Evolutionary conservation across 495 filamentous ascomycete species (phyloP).

Genomic region (Cercophora scortea): DNA sequence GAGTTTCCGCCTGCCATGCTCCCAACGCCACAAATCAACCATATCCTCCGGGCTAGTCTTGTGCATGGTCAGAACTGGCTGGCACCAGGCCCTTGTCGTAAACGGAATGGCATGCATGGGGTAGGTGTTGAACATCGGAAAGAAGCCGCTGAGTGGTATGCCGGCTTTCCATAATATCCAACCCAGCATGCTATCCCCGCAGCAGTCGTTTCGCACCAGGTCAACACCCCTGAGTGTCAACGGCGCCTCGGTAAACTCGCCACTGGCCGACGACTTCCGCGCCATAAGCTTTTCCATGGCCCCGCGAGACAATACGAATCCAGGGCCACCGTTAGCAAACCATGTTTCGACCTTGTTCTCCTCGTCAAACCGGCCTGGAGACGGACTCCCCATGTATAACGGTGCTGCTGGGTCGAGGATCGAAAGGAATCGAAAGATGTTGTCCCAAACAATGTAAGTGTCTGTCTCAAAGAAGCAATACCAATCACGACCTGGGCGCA

Average conservation of each 20-base stretch:
- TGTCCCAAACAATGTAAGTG: slow-evolving; percentile 55
- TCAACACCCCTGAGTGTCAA: slow-evolving; percentile 25
- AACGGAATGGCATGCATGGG: slow-evolving; percentile 31
- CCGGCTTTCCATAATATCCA: slow-evolving; percentile 36
- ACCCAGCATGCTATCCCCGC: slow-evolving; percentile 47
- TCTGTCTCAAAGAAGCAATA: slow-evolving; percentile 65
- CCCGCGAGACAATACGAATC: slow-evolving; percentile 43
- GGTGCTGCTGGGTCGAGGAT: slow-evolving; percentile 39
- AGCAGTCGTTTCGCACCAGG: slow-evolving; percentile 34
- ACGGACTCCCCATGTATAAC: slow-evolving; percentile 48
- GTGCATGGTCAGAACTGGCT: slow-evolving; percentile 48
- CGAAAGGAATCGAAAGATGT: slow-evolving; percentile 48
- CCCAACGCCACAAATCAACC: slow-evolving; percentile 13
- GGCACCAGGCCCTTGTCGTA: slow-evolving; percentile 44
- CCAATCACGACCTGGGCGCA: slow-evolving; percentile 49
- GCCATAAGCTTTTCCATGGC: slow-evolving; percentile 36
- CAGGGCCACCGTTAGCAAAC: slow-evolving; percentile 49
- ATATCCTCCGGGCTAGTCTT: slow-evolving; percentile 35
- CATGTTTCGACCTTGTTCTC: slow-evolving; percentile 12
- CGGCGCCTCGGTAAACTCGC: slow-evolving; percentile 21
- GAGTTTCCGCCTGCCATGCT: slow-evolving; percentile 3
- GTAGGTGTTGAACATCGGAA: slow-evolving; percentile 47
- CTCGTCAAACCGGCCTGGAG: slow-evolving; percentile 25
- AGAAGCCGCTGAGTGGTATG: slow-evolving; percentile 36
- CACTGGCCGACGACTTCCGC: slow-evolving; percentile 15